Evolutionary conservation across 305 asterid genomes (phyloP), one percentile per base, ranked within the genome.

Genomic region (Fraxinus platypoda): DNA sequence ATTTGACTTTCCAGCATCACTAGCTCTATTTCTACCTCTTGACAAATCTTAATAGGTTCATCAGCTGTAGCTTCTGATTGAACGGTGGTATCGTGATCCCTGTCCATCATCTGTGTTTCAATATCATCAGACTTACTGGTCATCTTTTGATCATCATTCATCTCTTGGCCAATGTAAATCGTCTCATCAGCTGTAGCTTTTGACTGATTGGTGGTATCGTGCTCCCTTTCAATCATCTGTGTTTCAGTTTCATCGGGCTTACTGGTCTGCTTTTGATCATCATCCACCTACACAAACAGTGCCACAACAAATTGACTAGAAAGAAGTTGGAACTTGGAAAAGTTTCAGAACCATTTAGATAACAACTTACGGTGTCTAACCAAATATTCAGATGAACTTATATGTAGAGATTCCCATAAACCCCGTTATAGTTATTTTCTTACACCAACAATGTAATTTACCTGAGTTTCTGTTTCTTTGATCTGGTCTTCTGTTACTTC

Each of bases 391-490:
- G 37, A 30, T 28, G 8, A 68, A 68, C 13, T 30, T 31, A 70
- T 5, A 15, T 70, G 25, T 70, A 13, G 12, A 76, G 37, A 64
- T 23, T 43, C 9, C 75, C 54, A 34, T 28, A 8, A 25, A 75
- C 34, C 62, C 54, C 43, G 6, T 7, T 62, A 2, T 64, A 66
- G 21, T 66, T 75, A 6, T 80, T 75, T 30, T 7, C 46, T 80
- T 71, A 83, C n/a, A 52, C 54, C 54, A 62, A 62, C 43, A 57
- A 57, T 52, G 33, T 83, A 77, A 84, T 73, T 75, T 83, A 71
- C 78, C 74, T 76, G 81, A 76, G 30, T 80, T 78, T 84, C 81
- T 79, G 38, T 74, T 81, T 68, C 85, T 43, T 33, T 78, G 82
- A 33, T 81, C 41, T 28, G 81, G 28, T 43, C 71, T 81, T 79